These are phyloP conservation scores for Sphaerobolus stellatus DNA, from an alignment of 1,284 basidiomycete genomes.

Conservation along the genomic window DNA sequence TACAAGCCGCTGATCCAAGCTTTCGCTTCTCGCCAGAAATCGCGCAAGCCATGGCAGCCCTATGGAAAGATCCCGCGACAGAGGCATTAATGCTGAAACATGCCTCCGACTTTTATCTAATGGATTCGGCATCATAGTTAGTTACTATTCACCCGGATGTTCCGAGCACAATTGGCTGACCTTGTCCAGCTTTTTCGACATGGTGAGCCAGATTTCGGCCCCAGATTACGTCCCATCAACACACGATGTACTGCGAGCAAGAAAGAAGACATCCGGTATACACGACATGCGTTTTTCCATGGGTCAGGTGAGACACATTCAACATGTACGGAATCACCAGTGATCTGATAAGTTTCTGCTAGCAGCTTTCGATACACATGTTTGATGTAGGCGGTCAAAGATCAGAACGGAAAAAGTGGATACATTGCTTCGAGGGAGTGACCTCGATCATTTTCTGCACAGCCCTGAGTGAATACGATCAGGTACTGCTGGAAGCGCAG, in stretches of 20 bases:
- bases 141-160: constrained; percentile 31
- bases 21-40: constrained; percentile 62
- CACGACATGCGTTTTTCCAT: constrained; percentile 83
- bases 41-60: constrained; percentile 73
- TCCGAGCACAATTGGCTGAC: neutral
- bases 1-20: constrained; percentile 29
- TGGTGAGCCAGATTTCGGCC: constrained; percentile 79
- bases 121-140: constrained; percentile 93
- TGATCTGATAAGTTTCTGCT: constrained; percentile 43
- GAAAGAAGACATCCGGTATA: constrained; percentile 92
- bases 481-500: constrained; percentile 78
- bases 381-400: constrained; percentile 94
- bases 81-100: constrained; percentile 85
- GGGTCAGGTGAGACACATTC: constrained; percentile 40
- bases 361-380: constrained; percentile 50
- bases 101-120: constrained; percentile 88
- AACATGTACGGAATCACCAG: neutral
- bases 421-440: constrained; percentile 92
- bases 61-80: constrained; percentile 93
- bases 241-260: constrained; percentile 84
- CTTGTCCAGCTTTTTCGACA: constrained; percentile 76
- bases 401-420: constrained; percentile 94
- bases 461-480: constrained; percentile 92
- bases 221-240: constrained; percentile 85
- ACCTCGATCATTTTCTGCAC: constrained; percentile 96